Base-by-base conservation (phyloP, 768 basidiomycete species). In the Polyporus arcularius region DNA sequence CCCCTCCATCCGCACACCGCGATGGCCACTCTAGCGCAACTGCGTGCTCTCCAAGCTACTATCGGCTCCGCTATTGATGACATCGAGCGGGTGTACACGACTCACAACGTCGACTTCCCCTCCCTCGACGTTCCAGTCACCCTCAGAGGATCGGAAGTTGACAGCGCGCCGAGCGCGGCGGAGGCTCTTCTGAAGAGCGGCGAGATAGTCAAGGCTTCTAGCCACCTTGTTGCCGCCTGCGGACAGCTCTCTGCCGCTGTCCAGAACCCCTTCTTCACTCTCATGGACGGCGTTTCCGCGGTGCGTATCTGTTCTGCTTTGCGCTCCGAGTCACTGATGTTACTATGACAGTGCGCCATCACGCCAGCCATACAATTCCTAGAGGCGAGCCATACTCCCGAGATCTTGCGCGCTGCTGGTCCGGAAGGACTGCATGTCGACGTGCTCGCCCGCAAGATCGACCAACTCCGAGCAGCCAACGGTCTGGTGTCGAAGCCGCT, bases 1-100 rank as follows among this genome's bases (percentile, higher is more conserved):
- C 21, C 21, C 2, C 21, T 26, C 21, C 21, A 26, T 26, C 21
- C 21, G 21, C 21, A 26, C 21, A 2, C 21, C 21, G 21, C 21
- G 21, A 26, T 26, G 21, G 21, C 21, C 21, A 26, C 21, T 26
- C 21, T 26, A 26, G 21, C 21, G 21, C 21, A 26, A 26, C 21
- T 26, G 21, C 21, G 21, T 26, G 21, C 21, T 26, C 81, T 90
- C 45, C 85, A 88, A 63, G 72, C 79, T 62, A 81, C 89, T 68
- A 81, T 90, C 64, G 85, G 83, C 65, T 78, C 85, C 66, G 87
- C 88, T 21, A 72, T 90, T 62, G 80, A 84, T 72, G 85, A 88
- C 64, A 86, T 90, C 10, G 84, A 89, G 70, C 75, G 74, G 47
- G 74, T 87, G 51, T 89, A 70, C 55, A 52, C 51, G 10, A 32